phyloP scores from a whole-genome alignment of 1,139 yeast species.

The Pichia terricola region DNA sequence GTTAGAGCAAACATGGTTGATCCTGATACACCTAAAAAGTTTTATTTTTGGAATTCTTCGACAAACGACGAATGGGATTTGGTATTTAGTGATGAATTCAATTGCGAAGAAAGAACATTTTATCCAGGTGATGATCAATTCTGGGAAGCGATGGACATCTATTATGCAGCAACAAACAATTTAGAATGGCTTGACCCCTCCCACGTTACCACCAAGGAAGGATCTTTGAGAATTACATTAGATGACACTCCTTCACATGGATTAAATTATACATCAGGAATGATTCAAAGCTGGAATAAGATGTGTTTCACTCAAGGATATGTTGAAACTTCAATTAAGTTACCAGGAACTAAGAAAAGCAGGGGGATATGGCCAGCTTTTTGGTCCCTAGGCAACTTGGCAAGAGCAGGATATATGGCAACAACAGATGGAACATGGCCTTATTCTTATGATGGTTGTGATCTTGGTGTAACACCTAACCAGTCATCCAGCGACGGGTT shows the following conservation, averaged over 20 bases:
- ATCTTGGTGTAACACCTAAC: constrained; percentile 84
- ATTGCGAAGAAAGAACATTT: constrained; percentile 73
- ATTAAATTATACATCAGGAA: constrained; percentile 68
- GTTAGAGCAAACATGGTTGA: constrained; percentile 33
- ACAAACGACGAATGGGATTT: constrained; percentile 60
- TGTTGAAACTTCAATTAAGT: constrained; percentile 56
- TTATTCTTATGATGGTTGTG: constrained; percentile 71
- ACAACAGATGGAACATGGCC: constrained; percentile 88
- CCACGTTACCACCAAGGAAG: constrained; percentile 60
- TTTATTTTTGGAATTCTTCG: constrained; percentile 34
- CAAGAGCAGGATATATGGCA: constrained; percentile 74
- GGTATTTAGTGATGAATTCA: constrained; percentile 78
- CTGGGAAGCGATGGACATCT: constrained; percentile 66
- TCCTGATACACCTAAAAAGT: constrained; percentile 66
- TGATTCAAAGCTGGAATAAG: constrained; percentile 81
- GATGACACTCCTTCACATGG: constrained; percentile 69
- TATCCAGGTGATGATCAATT: constrained; percentile 80
- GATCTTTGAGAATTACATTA: constrained; percentile 54
- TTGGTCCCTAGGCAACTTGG: constrained; percentile 83
- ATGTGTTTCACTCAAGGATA: constrained; percentile 72
- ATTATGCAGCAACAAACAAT: constrained; percentile 74
- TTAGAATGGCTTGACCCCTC: constrained; percentile 88
- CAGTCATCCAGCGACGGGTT: constrained; percentile 78
- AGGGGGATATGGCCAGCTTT: constrained; percentile 86
- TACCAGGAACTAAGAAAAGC: constrained; percentile 62